Evolutionary conservation across 805 yeast species (phyloP), one percentile per base, ranked within the genome.

Genomic region (Ogataea wickerhamii): DNA sequence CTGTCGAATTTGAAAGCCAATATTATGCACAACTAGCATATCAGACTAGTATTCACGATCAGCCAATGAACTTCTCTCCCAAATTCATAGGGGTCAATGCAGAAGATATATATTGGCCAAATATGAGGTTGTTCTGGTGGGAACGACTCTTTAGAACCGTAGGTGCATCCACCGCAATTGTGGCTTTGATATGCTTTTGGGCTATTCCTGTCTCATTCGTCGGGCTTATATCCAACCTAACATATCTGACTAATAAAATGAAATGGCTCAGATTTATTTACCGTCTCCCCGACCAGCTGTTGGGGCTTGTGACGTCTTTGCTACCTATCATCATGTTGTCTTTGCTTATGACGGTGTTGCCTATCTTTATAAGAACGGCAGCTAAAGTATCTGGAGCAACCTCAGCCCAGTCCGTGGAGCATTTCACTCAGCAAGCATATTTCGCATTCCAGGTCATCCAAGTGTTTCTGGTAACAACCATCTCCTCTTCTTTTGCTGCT

Each of bases 41-140:
- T 47, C 91, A 82, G 60, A 59, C 80, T 2, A 65, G 71, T 4
- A 65, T 78, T 12, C 82, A 80, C 52, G 89, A 83, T 58, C 70
- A 67, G 32, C 87, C 93, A 0, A 59, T 82, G 45, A 71, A 76
- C 47, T 68, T 83, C 71, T 49, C 61, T 17, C 87, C 88, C 4
- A 70, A 74, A 13, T 71, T 67, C 47, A 71, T 75, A 34, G 89
- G 89, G 26, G 60, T 80, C 35, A 79, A 74, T 41, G 86, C 89
- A 2, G 60, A 53, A 1, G 82, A 82, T 52, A 64, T 84, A 30
- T 63, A 71, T 43, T 84, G 93, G 93, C 58, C 74, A 36, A 84
- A 84, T 58, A 66, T 83, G 76, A 71, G 93, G 56, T 58, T 84
- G 61, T 77, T 77, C 51, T 84, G 93, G 89, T 82, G 87, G 83